Percentiles rank a stretch among this genome's conserved stretches.
Evolutionary conservation across 805 yeast species (phyloP).

Genomic region (Zygosaccharomyces bisporus): DNA sequence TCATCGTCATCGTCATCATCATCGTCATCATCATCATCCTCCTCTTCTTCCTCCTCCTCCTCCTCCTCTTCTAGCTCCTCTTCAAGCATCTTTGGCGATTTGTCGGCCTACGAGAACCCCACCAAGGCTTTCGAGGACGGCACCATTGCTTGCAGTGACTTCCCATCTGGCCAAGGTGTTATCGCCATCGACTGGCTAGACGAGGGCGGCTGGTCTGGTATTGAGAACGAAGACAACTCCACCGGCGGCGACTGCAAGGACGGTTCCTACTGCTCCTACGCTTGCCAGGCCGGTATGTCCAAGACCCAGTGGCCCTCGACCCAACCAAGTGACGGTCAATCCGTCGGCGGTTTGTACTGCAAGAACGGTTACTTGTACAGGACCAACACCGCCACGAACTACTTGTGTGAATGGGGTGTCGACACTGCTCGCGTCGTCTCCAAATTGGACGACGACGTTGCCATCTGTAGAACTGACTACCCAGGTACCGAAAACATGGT

Average conservation of each 20-base stretch:
- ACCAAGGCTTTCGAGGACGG: conserved; percentile 63
- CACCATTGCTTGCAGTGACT: conserved; percentile 57
- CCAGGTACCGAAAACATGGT: conserved; percentile 83
- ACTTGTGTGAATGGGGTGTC: conserved; percentile 86
- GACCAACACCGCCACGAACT: conserved; percentile 59
- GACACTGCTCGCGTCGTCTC: conserved; percentile 65
- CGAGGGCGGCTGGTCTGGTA: conserved; percentile 48
- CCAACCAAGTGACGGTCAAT: conserved; percentile 86
- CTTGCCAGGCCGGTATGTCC: conserved; percentile 98
- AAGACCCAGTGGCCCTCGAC: conserved; percentile 94
- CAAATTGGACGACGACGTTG: conserved; percentile 59
- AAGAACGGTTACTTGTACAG: conserved; percentile 79
- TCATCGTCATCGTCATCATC: conserved; percentile 28
- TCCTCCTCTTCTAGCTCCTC: conserved; percentile 29
- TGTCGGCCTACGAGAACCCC: conserved; percentile 55
- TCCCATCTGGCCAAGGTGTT: conserved; percentile 77
- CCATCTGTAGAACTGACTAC: conserved; percentile 74
- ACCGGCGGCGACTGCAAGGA: conserved; percentile 67
- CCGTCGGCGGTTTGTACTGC: conserved; percentile 92
- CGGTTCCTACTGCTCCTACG: conserved; percentile 94
- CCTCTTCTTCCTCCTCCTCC: conserved; percentile 23
- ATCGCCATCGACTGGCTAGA: conserved; percentile 55
- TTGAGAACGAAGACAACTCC: conserved; percentile 44
- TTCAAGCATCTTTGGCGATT: conserved; percentile 50
- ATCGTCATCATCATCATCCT: conserved; percentile 6